phyloP scores from a whole-genome alignment of 2,329 filamentous ascomycete genomes.

The Zarea fungicola region DNA sequence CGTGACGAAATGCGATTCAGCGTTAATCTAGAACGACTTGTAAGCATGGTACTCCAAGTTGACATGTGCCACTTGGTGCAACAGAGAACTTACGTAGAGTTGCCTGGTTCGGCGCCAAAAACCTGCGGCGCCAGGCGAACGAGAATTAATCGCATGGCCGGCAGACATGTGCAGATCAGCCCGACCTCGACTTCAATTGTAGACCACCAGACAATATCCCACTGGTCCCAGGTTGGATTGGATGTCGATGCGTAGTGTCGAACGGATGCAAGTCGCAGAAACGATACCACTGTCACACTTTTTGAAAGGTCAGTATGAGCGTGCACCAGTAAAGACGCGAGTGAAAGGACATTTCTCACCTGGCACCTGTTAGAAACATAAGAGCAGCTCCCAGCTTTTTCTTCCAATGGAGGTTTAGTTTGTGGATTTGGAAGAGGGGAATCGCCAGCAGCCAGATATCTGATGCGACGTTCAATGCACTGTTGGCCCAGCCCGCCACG shows the following conservation, averaged over 20 bases:
- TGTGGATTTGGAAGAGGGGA: conserved; percentile 35
- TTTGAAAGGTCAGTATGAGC: conserved; percentile 1
- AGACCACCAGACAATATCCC: conserved; percentile 24
- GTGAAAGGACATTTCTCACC: conserved; percentile 19
- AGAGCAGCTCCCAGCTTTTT: conserved; percentile 38
- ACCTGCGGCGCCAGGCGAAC: conserved; percentile 1
- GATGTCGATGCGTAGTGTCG: conserved; percentile 22
- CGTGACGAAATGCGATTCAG: not conserved
- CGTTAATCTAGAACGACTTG: not conserved
- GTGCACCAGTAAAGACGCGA: not conserved
- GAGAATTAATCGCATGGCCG: conserved; percentile 24
- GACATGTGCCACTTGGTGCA: not conserved
- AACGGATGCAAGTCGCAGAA: conserved; percentile 26
- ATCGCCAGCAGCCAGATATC: conserved; percentile 44
- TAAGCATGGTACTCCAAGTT: not conserved
- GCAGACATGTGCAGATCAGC: conserved; percentile 30
- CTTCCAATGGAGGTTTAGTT: conserved; percentile 34
- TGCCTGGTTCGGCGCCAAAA: conserved; percentile 1
- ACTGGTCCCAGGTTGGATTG: conserved; percentile 27
- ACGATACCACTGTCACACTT: conserved; percentile 27
- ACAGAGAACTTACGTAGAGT: not conserved
- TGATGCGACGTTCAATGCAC: conserved; percentile 39
- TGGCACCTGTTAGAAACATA: conserved; percentile 40
- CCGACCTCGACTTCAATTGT: conserved; percentile 28
- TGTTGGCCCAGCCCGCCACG: conserved; percentile 40